Base-by-base conservation (phyloP, 1,284 basidiomycete genomes). In the Pseudomicrostroma phylloplanum region DNA sequence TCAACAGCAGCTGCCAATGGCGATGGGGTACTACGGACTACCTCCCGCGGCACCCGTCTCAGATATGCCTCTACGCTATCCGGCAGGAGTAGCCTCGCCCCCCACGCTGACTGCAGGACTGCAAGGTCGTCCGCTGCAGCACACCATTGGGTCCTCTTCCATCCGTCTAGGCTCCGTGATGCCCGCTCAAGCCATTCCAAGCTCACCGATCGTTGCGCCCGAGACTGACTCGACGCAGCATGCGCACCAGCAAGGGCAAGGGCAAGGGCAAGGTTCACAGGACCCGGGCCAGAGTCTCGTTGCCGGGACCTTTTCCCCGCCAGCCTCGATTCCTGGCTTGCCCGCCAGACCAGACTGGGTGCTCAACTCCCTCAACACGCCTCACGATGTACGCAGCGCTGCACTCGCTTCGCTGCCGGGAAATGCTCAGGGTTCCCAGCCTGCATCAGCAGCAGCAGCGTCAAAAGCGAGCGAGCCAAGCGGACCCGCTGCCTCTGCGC, bases 321-420 rank as follows among this genome's bases (percentile, higher is more conserved):
- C 51, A 8, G 21, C 51, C 21, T 23, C 13, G 21, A 54, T 54
- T 15, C 21, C 51, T 15, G 51, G 51, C 25, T 26, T 54, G 7
- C 51, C 51, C 21, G 21, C 51, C 4, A 54, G 51, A 26, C 51
- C 51, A 54, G 51, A 54, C 13, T 54, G 51, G 51, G 51, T 54
- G 51, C 15, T 54, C 4, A 7, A 9, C 30, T 36, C 30, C 3
- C 30, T 36, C 30, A 36, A 36, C 9, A 9, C 30, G 30, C 30
- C 30, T 36, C 30, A 36, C 30, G 30, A 36, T 9, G 30, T 36
- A 9, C 30, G 30, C 3, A 36, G 30, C 30, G 30, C 30, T 36
- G 30, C 30, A 9, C 30, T 36, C 4, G 30, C 30, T 9, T 36
- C 30, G 30, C 9, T 36, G 9, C 30, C 30, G 9, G 30, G 30